Base-by-base conservation (phyloP, 306 rosid genomes). In the Citrullus amarus region DNA sequence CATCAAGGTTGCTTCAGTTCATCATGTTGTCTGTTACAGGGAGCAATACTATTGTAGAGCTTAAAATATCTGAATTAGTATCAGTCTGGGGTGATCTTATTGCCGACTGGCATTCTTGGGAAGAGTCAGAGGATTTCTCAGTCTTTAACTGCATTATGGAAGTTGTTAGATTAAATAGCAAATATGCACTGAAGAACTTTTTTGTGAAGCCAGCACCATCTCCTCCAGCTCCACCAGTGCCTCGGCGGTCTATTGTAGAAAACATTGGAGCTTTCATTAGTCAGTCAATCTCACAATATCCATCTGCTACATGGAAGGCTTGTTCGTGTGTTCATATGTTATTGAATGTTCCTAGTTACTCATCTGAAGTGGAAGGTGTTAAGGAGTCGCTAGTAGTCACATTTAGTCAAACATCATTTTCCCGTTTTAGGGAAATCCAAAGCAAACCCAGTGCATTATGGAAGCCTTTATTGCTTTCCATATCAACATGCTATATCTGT, bases 61-160 rank as follows among this genome's bases (percentile, higher is more conserved):
- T 93, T 67, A 91, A 87, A 83, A 80, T 93, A 58, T 77, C 89
- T 16, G 97, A 93, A 81, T 79, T 93, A 79, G 83, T 93, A 39
- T 81, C 88, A 79, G 89, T 87, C 81, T 93, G 98, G 98, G 90
- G 93, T 74, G 85, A 86, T 79, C 81, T 90, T 73, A 84, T 93
- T 83, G 96, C 93, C 11, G 92, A 88, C 81, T 93, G 98, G 95
- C 89, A 91, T 82, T 88, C 93, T 58, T 93, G 98, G 98, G 96
- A 93, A 78, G 98, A 93, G 79, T 83, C 92, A 25, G 96, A 93
- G 86, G 93, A 93, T 83, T 80, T 93, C 78, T 85, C 92, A 18
- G 82, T 93, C 84, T 93, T 93, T 88, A 83, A 87, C 30, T 91
- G 93, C 85, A 90, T 93, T 65, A 90, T 83, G 85, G 96, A 88